Percentiles rank a stretch among this genome's conserved stretches.
phyloP scores from a whole-genome alignment of 257 asterid genomes.

The Gardenia jasminoides region DNA sequence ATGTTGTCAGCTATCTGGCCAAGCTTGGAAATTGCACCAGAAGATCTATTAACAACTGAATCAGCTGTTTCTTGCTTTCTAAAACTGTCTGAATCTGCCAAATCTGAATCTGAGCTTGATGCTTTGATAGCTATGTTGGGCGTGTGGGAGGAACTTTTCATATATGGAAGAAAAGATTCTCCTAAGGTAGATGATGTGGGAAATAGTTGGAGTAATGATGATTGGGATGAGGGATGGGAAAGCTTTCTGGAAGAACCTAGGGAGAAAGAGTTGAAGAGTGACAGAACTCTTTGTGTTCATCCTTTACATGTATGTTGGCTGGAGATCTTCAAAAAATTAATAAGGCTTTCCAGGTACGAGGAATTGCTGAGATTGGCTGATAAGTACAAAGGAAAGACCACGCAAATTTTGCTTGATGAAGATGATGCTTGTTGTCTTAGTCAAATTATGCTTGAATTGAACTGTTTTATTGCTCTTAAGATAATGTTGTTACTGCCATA shows the following conservation, averaged over 20 bases:
- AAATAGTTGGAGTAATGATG: constrained; percentile 70
- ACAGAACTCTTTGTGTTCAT: constrained; percentile 37
- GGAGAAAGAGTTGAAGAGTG: constrained; percentile 48
- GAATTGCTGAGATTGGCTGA: constrained; percentile 60
- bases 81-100: constrained; percentile 54
- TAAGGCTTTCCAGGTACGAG: constrained; percentile 33
- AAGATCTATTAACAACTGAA: constrained; percentile 60
- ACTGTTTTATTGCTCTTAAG: constrained; percentile 66
- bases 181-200: constrained; percentile 44
- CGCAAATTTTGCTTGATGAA: constrained; percentile 54
- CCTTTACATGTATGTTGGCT: constrained; percentile 84
- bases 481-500: constrained; percentile 58
- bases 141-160: constrained; percentile 85
- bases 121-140: constrained; percentile 60
- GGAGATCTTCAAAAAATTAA: constrained; percentile 48
- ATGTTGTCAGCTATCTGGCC: constrained; percentile 67
- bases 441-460: constrained; percentile 43
- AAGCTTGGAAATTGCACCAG: constrained; percentile 57
- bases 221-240: constrained; percentile 99
- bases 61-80: constrained; percentile 80
- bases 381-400: constrained; percentile 33
- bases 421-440: constrained; percentile 44
- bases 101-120: constrained; percentile 44
- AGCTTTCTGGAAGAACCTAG: constrained; percentile 75
- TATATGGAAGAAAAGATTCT: constrained; percentile 30